These are phyloP conservation scores for Thelonectria blattea DNA, from an alignment of 2,329 filamentous ascomycete genomes.

Conservation along the genomic window DNA sequence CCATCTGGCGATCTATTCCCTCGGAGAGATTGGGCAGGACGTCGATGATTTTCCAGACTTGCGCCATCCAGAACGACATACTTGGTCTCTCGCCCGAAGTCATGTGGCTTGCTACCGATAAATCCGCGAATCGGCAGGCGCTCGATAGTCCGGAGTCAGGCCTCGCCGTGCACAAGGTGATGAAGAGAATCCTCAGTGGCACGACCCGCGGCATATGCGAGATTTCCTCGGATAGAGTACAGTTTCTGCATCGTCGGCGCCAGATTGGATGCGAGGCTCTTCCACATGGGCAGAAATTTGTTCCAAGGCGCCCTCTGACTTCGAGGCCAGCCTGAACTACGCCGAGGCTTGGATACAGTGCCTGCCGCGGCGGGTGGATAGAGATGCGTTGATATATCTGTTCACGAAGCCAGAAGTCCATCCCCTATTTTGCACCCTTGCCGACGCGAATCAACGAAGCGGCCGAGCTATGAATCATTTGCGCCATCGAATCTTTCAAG, in stretches of 20 bases:
- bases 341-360: neutral
- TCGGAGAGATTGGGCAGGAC: neutral
- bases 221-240: neutral
- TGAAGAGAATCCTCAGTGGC: neutral
- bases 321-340: neutral
- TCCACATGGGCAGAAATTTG: neutral
- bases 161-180: neutral
- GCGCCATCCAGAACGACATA: neutral
- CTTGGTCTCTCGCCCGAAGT: neutral
- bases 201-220: neutral
- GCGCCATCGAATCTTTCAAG: neutral
- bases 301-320: neutral
- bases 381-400: no score
- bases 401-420: no score
- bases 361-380: no score
- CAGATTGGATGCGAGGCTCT: neutral
- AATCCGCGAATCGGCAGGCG: neutral
- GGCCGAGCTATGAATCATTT: neutral
- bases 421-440: neutral
- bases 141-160: neutral
- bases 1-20: neutral
- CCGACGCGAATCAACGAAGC: neutral
- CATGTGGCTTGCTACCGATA: neutral
- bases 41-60: neutral
- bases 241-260: neutral